Evolutionary conservation across 441 rosid genomes (phyloP).

Genomic region (Flueggea neowawraea): DNA sequence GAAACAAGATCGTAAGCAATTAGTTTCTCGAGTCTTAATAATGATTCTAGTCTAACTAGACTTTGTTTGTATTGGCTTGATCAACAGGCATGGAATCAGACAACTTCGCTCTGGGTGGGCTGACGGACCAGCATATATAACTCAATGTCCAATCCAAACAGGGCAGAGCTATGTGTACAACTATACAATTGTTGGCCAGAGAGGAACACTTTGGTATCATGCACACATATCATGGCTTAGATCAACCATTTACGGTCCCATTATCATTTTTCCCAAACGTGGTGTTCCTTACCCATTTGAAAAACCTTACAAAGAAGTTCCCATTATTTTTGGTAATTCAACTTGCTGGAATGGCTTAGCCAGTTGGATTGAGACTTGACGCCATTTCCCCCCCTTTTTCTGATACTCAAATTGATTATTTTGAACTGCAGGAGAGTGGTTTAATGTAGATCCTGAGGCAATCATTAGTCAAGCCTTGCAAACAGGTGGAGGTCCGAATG

Average conservation of each 20-base stretch:
- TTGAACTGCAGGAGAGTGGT: conserved; percentile 68
- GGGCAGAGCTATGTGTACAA: conserved; percentile 60
- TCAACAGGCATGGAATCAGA: conserved; percentile 57
- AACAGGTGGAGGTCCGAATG: conserved; percentile 78
- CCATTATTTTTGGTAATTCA: conserved; percentile 51
- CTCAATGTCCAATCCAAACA: conserved; percentile 65
- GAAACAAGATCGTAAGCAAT: no score
- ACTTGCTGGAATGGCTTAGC: background rate
- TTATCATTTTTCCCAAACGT: conserved; percentile 55
- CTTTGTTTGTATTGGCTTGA: no score
- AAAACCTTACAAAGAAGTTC: conserved; percentile 60
- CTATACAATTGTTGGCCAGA: conserved; percentile 56
- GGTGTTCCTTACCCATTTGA: conserved; percentile 52
- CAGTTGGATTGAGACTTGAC: no score
- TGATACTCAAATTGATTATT: no score
- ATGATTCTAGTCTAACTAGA: no score
- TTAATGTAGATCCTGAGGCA: conserved; percentile 69
- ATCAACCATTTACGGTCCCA: conserved; percentile 60
- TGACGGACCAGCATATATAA: conserved; percentile 71
- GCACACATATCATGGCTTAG: conserved; percentile 72
- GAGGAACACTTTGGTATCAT: conserved; percentile 74
- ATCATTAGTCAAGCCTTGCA: conserved; percentile 54
- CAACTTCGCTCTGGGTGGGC: conserved; percentile 67
- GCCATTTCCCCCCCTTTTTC: no score
- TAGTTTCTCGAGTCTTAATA: no score